A percentile compares a stretch with the other conserved stretches of the same genome.
Conservation (phyloP, 1,284 basidiomycete genomes). For the Cutaneotrichosporon daszewskae region DNA sequence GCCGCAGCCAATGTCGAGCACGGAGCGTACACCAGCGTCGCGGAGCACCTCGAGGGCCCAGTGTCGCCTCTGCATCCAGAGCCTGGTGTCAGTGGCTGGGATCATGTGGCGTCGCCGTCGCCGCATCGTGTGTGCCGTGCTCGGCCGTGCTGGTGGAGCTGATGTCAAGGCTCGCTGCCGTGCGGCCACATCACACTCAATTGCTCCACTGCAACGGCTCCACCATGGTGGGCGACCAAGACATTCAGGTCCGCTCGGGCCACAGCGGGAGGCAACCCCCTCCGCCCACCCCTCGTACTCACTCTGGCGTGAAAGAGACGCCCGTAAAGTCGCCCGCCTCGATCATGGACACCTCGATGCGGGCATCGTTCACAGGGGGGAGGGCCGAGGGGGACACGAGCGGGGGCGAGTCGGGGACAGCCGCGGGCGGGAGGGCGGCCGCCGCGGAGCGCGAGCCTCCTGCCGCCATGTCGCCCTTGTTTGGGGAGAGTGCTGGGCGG, state of each 20-base stretch:
- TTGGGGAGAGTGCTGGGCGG: too few species aligned
- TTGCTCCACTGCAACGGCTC: too few species aligned
- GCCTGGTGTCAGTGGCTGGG: constrained; percentile 22
- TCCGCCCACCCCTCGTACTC: too few species aligned
- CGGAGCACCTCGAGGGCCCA: constrained; percentile 45
- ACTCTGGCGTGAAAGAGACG: constrained; percentile 45
- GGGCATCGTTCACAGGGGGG: constrained; percentile 7
- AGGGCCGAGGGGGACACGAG: constrained; percentile 13
- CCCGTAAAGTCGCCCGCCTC: constrained; percentile 44
- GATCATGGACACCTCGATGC: constrained; percentile 44
- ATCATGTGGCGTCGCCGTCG: too few species aligned
- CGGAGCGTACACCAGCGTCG: constrained; percentile 36
- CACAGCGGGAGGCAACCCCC: too few species aligned
- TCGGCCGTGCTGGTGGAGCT: too few species aligned
- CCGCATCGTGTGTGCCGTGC: too few species aligned
- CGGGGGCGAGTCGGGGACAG: constrained; percentile 9
- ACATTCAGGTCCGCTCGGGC: neutral
- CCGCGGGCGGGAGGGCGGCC: too few species aligned
- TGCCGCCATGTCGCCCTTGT: neutral
- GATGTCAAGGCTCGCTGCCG: too few species aligned
- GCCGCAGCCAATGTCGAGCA: constrained; percentile 47
- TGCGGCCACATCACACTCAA: too few species aligned
- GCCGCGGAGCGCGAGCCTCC: neutral
- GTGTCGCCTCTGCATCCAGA: constrained; percentile 44
- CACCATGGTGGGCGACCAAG: too few species aligned